phyloP scores from a whole-genome alignment of 2,329 filamentous ascomycete genomes.

The Thielaviopsis euricoi region DNA sequence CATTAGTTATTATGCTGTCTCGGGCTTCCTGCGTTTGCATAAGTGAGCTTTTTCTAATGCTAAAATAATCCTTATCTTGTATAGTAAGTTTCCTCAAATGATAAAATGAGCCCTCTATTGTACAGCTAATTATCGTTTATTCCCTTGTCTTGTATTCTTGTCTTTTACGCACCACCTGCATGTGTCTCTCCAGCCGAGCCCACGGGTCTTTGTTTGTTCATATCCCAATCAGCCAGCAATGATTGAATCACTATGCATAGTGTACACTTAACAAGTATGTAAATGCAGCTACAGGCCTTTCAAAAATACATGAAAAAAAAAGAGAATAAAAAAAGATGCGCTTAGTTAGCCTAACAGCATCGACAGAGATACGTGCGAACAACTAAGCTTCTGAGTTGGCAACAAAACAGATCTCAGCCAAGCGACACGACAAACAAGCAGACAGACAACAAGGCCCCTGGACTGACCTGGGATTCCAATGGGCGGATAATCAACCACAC shows the following conservation, averaged over 20 bases:
- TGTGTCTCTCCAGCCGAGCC: neutral
- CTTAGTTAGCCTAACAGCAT: neutral
- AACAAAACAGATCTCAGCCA: neutral
- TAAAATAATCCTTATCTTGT: too few species aligned
- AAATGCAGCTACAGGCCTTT: neutral
- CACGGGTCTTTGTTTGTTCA: neutral
- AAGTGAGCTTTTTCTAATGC: too few species aligned
- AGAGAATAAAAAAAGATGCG: neutral
- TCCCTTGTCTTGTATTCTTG: neutral
- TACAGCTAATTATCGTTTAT: neutral
- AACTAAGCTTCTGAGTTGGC: neutral
- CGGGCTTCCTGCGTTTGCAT: too few species aligned
- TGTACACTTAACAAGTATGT: too few species aligned
- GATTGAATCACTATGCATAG: neutral
- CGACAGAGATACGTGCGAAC: neutral
- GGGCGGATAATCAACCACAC: neutral
- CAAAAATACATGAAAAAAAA: too few species aligned
- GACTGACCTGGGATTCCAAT: neutral
- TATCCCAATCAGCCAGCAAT: neutral
- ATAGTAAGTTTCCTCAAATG: too few species aligned
- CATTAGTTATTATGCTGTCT: too few species aligned
- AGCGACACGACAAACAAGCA: neutral
- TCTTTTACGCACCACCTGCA: neutral
- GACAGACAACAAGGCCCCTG: neutral
- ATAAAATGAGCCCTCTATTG: too few species aligned